Conservation (phyloP, 2,329 filamentous ascomycete species). For the Diaporthe aspalathi region DNA sequence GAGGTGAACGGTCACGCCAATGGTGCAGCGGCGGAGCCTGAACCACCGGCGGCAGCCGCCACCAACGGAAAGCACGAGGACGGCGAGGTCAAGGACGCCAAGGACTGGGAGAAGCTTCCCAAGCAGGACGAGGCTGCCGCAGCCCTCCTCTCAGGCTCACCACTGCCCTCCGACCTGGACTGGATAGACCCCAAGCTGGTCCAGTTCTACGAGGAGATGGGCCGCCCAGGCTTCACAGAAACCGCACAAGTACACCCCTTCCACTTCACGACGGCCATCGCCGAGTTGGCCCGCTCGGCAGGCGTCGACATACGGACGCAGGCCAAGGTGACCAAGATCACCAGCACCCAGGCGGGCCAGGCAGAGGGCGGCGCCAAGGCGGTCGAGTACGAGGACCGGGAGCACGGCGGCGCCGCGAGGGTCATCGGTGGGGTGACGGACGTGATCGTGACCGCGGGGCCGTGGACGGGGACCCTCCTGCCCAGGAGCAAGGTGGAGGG, state of each 20-base stretch:
- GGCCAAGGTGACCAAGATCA: constrained; percentile 75
- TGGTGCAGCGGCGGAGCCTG: constrained; percentile 8
- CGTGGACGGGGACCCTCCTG: constrained; percentile 70
- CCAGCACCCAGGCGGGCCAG: constrained; percentile 56
- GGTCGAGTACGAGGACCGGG: constrained; percentile 69
- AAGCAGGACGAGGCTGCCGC: constrained; percentile 66
- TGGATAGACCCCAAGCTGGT: constrained; percentile 81
- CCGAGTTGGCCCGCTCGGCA: constrained; percentile 76
- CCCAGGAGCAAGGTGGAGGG: constrained; percentile 69
- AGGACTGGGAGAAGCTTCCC: constrained; percentile 70
- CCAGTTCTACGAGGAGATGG: constrained; percentile 84
- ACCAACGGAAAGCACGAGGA: constrained; percentile 12
- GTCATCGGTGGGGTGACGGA: constrained; percentile 62
- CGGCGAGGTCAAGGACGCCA: constrained; percentile 47
- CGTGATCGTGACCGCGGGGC: constrained; percentile 55
- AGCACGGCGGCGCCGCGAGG: constrained; percentile 48
- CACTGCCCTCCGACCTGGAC: constrained; percentile 81
- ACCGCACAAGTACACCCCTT: constrained; percentile 96
- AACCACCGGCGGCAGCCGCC: neutral
- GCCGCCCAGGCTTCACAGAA: constrained; percentile 70
- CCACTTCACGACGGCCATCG: constrained; percentile 89
- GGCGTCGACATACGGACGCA: constrained; percentile 76
- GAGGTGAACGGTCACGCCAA: constrained; percentile 22
- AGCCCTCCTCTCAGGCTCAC: constrained; percentile 63
- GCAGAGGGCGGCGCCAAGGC: constrained; percentile 56